These are phyloP conservation scores for Durio zibethinus DNA, from an alignment of 345 rosid genomes.

Conservation along the genomic window DNA sequence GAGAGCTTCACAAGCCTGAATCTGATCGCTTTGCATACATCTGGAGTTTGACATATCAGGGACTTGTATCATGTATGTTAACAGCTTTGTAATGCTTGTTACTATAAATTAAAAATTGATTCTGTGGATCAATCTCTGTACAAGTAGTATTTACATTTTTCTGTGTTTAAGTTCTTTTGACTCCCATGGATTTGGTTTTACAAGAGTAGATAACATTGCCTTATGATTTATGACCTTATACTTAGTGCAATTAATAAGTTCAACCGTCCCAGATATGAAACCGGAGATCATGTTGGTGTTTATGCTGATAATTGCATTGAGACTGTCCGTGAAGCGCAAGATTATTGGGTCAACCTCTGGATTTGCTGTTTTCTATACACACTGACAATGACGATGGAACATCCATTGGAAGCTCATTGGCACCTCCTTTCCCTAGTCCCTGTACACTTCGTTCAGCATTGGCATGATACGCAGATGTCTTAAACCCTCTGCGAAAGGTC, in stretches of 20 bases:
- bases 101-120: constrained; percentile 9
- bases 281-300: constrained; percentile 95
- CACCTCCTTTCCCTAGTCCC: constrained; percentile 81
- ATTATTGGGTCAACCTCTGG: constrained; percentile 63
- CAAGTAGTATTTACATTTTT: neutral
- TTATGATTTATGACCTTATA: neutral
- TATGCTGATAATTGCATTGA: constrained; percentile 70
- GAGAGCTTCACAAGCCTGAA: constrained; percentile 81
- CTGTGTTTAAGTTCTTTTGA: neutral
- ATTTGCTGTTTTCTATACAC: constrained; percentile 72
- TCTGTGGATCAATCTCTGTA: neutral
- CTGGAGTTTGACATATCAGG: constrained; percentile 81
- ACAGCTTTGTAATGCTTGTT: constrained; percentile 2
- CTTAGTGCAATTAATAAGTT: neutral
- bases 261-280: constrained; percentile 61
- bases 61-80: constrained; percentile 69
- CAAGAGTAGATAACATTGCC: neutral
- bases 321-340: constrained; percentile 72
- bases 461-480: constrained; percentile 69
- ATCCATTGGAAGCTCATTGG: constrained; percentile 59
- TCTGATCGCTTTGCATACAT: constrained; percentile 93
- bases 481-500: constrained; percentile 85
- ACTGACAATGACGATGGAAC: constrained; percentile 74
- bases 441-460: constrained; percentile 68
- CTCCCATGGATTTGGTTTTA: neutral